Evolutionary conservation across 345 rosid genomes (phyloP), one percentile per base, ranked within the genome.

Genomic region (Lepidium sativum): DNA sequence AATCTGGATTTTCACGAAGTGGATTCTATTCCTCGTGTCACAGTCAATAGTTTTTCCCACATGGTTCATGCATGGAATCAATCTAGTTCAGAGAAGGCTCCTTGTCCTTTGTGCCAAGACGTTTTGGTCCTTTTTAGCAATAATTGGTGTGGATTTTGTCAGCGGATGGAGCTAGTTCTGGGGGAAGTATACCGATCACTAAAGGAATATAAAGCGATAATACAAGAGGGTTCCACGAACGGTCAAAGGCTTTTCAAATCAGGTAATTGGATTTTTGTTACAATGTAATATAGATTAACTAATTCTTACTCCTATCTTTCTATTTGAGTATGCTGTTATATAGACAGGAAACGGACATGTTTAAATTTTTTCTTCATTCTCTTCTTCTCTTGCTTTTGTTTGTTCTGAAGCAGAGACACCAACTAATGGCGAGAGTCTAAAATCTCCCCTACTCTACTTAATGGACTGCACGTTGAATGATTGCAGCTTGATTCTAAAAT

Each of bases 391-490:
- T 43, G n/a, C 5, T 71, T 43, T 34, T 34, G 25, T 60, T 15
- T 44, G 25, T 52, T 53, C 31, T 53, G 59, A 60, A 59, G 59
- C 68, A 55, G 73, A 73, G 44, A 21, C 52, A 45, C 38, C 50
- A 29, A 59, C 35, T 17, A 60, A 15, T 58, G 67, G 71, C 54
- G 11, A 59, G 55, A 57, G 38, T 51, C 55, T 66, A 62, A 87
- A 74, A 68, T 49, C 72, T 67, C 98, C 97, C 35, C 74, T 72
- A 11, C 81, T 92, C 76, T 92, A 80, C 81, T 52, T 83, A 73
- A 82, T 92, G 87, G 96, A 89, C 77, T 92, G 98, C 82, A 83
- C 92, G 48, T 67, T 86, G 80, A 92, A 87, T 60, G 98, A 92
- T 64, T 92, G 98, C 86, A 81, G 85, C 80, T 79, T 71, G 55